Percentiles rank a stretch among this genome's conserved stretches.
Conservation (phyloP, 495 filamentous ascomycete genomes). For the Diplogelasinospora grovesii region DNA sequence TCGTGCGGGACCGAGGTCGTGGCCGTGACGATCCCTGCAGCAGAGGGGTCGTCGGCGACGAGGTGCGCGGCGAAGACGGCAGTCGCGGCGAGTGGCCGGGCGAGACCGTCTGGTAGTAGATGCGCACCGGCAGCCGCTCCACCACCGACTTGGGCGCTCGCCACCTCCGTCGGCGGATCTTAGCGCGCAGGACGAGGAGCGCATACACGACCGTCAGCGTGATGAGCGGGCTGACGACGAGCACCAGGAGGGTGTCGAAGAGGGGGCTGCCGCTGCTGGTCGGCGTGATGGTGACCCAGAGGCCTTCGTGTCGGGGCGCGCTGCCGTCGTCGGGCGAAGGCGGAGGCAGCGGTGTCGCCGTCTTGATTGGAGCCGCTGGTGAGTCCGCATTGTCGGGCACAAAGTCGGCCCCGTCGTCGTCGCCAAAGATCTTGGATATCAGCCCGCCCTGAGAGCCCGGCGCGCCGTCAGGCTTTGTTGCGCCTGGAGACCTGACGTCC, state of each 20-base stretch:
- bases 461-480: conserved; percentile 15
- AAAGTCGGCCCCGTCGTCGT: conserved; percentile 30
- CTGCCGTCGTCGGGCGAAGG: conserved; percentile 20
- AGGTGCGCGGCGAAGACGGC: conserved; percentile 48
- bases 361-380: neutral
- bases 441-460: conserved; percentile 23
- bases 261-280: conserved; percentile 89
- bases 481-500: conserved; percentile 18
- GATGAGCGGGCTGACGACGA: conserved; percentile 86
- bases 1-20: conserved; percentile 60
- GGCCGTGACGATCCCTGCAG: conserved; percentile 53
- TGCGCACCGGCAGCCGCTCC: conserved; percentile 87
- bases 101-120: conserved; percentile 85
- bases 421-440: conserved; percentile 42
- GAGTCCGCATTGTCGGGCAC: conserved; percentile 17
- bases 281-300: conserved; percentile 94
- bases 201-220: conserved; percentile 92
- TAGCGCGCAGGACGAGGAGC: conserved; percentile 77
- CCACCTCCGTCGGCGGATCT: conserved; percentile 86
- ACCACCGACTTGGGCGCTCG: conserved; percentile 94
- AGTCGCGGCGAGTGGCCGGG: conserved; percentile 52
- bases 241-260: conserved; percentile 88
- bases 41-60: conserved; percentile 71
- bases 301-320: conserved; percentile 58
- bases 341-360: conserved; percentile 5